Conservation (phyloP, 768 basidiomycete genomes). For the Rhodotorula graminis region DNA sequence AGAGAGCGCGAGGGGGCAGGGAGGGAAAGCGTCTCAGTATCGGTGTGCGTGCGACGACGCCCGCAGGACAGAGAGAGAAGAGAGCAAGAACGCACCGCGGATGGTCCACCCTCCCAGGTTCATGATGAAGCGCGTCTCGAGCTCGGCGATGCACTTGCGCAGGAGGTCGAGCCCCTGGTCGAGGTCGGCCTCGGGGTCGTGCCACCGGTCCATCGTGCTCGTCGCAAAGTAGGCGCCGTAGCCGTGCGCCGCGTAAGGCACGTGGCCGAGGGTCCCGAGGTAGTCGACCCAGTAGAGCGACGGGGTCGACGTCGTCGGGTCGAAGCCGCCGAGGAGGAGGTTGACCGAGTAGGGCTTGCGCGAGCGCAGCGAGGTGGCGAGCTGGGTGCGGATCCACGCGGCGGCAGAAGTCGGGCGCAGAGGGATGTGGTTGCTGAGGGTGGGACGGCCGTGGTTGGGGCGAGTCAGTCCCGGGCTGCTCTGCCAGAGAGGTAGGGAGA, state of each 20-base stretch:
- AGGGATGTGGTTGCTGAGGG: slow-evolving; percentile 64
- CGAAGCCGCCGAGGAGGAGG: slow-evolving; percentile 86
- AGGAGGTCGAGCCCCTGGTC: slow-evolving; percentile 82
- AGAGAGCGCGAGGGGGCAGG: background rate
- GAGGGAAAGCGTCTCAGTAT: too few relatives aligned
- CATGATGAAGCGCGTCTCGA: slow-evolving; percentile 59
- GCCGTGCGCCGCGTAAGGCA: slow-evolving; percentile 92
- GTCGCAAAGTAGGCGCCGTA: slow-evolving; percentile 90
- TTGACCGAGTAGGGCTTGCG: slow-evolving; percentile 85
- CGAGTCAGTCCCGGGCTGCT: background rate
- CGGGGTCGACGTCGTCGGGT: slow-evolving; percentile 62
- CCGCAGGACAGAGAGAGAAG: too few relatives aligned
- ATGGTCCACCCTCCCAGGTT: slow-evolving; percentile 35
- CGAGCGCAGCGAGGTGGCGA: slow-evolving; percentile 84
- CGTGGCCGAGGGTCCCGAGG: slow-evolving; percentile 77
- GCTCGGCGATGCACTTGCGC: slow-evolving; percentile 80
- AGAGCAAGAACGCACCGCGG: slow-evolving; percentile 8
- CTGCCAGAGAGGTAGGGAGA: background rate
- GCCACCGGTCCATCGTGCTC: slow-evolving; percentile 88
- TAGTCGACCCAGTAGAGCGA: slow-evolving; percentile 95
- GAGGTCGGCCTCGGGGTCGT: slow-evolving; percentile 75
- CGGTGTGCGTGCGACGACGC: too few relatives aligned
- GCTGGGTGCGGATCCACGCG: slow-evolving; percentile 85
- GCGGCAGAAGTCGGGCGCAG: slow-evolving; percentile 87
- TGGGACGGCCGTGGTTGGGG: background rate